Base-by-base conservation (phyloP, 2,329 filamentous ascomycete genomes). In the Coniella vitis region DNA sequence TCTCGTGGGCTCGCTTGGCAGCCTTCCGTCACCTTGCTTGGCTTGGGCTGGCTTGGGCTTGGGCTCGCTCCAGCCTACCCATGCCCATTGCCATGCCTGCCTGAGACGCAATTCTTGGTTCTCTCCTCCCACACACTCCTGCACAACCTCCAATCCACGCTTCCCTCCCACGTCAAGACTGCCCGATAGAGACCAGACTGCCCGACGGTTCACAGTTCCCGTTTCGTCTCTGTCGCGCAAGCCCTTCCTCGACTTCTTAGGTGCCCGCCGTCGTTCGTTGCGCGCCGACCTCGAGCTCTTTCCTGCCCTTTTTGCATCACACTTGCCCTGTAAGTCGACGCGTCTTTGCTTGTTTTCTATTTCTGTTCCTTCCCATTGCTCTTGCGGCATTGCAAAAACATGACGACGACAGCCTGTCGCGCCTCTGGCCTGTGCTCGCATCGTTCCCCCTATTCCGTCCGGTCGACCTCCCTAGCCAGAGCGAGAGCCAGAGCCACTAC, bases 1-100 rank as follows among this genome's bases (percentile, higher is more conserved):
- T 42, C 40, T 42, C 40, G 40, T 42, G 40, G 17, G 40, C 25
- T 5, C 38, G 40, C 40, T 34, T 42, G 17, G 39, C 39, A 34
- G 22, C 39, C 16, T 12, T 42, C 29, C 19, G 40, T 32, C 40
- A 42, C 19, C n/a, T n/a, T 40, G 38, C 20, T 29, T 40, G 14
- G 14, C 12, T 9, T 21, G 10, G 20, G 1, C n/a, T n/a, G n/a
- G n/a, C n/a, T n/a, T n/a, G n/a, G n/a, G n/a, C n/a, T n/a, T n/a
- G n/a, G n/a, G n/a, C n/a, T n/a, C n/a, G 16, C 36, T 19, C 36
- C 13, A 16, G 16, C 36, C 17, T 5, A n/a, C 36, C 36, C 36
- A n/a, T 22, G 37, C 37, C 37, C 37, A 39, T 39, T 12, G 13
- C 37, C 36, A 5, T n/a, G 13, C 20, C 21, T 41, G 38, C n/a